Percentiles rank a stretch among this genome's conserved stretches.
Conservation (phyloP, 345 rosid genomes). For the Turritis glabra region DNA sequence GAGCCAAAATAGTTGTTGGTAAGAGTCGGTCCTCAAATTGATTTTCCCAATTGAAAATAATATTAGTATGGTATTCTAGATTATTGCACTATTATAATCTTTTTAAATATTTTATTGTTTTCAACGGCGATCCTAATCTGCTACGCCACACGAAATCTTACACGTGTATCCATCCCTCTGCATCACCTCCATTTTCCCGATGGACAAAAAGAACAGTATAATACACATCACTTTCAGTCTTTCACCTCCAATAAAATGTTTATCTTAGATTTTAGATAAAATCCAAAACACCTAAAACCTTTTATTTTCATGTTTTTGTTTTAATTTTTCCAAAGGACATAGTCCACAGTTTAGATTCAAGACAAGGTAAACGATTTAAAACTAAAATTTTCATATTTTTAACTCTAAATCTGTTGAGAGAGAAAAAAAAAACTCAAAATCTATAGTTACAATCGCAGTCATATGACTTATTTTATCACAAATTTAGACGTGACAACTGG, state of each 20-base stretch:
- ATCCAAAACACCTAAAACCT: not conserved
- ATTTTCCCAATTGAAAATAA: not conserved
- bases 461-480: not conserved
- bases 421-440: not conserved
- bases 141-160: not conserved
- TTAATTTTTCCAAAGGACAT: not conserved
- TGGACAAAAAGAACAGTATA: constrained; percentile 3
- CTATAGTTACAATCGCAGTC: not conserved
- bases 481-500: not conserved
- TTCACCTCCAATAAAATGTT: constrained; percentile 9
- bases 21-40: constrained; percentile 28
- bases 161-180: not conserved
- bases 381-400: not conserved
- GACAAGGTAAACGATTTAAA: not conserved
- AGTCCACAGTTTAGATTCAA: not conserved
- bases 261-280: not conserved
- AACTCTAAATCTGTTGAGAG: not conserved
- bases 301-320: not conserved
- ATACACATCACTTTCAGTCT: not conserved
- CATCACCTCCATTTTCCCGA: constrained; percentile 4
- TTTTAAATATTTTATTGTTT: not conserved
- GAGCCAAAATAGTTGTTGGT: constrained; percentile 29
- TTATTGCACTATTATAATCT: not conserved
- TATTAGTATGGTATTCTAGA: not conserved
- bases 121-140: not conserved